Percentiles rank a stretch among this genome's conserved stretches.
Conservation (phyloP, 192 early-diverging fungal genomes). For the Spinellus fusiger region DNA sequence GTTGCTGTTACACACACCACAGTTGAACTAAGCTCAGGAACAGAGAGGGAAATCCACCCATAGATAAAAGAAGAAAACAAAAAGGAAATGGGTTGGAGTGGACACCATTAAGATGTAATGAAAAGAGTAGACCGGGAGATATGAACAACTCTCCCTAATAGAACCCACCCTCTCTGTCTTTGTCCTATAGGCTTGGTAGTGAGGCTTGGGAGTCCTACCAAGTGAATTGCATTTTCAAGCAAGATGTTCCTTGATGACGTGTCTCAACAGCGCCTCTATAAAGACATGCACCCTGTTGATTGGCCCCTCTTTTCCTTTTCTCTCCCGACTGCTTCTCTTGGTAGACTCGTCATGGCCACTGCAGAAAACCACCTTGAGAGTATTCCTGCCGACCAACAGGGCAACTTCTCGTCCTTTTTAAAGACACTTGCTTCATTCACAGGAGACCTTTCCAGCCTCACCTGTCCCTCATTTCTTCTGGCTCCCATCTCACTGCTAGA, state of each 20-base stretch:
- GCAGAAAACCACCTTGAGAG: conserved; percentile 29
- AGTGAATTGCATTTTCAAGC: no score
- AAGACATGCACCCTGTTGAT: neutral
- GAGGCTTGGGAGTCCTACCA: no score
- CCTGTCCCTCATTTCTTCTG: conserved; percentile 74
- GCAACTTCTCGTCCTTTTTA: conserved; percentile 59
- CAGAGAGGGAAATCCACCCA: no score
- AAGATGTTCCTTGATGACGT: neutral
- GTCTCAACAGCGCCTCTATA: neutral
- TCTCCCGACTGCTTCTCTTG: neutral
- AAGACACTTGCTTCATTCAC: conserved; percentile 71
- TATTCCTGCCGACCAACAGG: conserved; percentile 55
- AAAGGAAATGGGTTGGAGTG: no score
- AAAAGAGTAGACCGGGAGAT: no score
- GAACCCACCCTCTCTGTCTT: no score
- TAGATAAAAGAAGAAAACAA: no score
- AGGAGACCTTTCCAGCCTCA: conserved; percentile 73
- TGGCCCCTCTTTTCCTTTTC: neutral
- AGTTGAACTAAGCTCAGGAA: no score
- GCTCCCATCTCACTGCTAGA: conserved; percentile 74
- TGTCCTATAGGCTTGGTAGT: no score
- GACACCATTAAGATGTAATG: no score
- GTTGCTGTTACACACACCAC: no score
- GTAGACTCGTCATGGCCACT: conserved; percentile 1
- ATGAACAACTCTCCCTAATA: no score